Base-by-base conservation (phyloP, 768 basidiomycete species). In the Auricularia heimuer region DNA sequence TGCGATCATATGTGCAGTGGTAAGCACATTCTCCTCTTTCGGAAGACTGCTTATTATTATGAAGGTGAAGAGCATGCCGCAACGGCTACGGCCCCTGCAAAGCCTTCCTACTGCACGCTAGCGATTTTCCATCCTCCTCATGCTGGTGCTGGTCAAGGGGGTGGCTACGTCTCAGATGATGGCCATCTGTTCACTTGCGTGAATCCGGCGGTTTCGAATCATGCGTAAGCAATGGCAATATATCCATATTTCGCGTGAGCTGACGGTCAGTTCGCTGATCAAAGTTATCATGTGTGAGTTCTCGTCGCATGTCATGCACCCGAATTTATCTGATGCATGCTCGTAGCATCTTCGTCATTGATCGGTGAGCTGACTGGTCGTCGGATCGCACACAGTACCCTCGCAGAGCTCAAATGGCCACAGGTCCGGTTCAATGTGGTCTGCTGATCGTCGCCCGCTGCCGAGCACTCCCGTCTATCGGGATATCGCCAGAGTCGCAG, bases 161-260 rank as follows among this genome's bases (percentile, higher is more conserved):
- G 73, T 2, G 80, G 84, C 4, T 81, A 87, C 67, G 66, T 83
- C 51, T 86, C 85, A 3, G 74, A 73, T 24, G 85, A 86, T 61
- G 85, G 86, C 0, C 85, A 86, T 69, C 67, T 76, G 11, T 86
- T 83, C 65, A 35, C 70, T 1, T 86, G 85, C 73, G 76, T 75
- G 63, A 83, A 86, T 67, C 86, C 85, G 1, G 75, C 75, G 0
- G 74, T 80, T 8, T 70, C 82, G 71, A 80, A 80, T 21, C 83
- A 81, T 67, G 77, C 85, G 0, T 85, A 24, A 60, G 56, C 24
- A 35, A 14, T 18, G 18, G 47, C 11, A 51, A 14, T 6, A 10
- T 45, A 11, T 45, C 11, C 18, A 2, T 45, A 11, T 10, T 45
- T 56, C 54, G 10, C 24, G 24, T 56, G 24, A 14, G 10, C 44